These are phyloP conservation scores for Solanum raphanifolium DNA, from an alignment of 257 asterid species.

Conservation along the genomic window DNA sequence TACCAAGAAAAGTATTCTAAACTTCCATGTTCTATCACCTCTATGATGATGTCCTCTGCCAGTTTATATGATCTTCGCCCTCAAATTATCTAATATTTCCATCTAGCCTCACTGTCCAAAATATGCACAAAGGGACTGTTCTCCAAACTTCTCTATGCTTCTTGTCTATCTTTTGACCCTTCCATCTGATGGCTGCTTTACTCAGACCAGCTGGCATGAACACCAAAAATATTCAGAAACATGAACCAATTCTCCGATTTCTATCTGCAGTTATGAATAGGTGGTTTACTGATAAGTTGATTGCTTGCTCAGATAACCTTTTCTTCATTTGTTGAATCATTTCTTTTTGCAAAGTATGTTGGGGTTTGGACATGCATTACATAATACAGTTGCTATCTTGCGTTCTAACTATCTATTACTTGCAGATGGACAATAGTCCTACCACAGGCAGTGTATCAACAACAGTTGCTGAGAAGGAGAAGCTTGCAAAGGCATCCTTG, in stretches of 20 bases:
- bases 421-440: conserved; percentile 89
- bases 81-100: not conserved
- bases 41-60: not conserved
- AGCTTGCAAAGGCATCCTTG: conserved; percentile 82
- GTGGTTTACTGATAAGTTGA: not conserved
- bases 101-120: not conserved
- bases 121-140: not conserved
- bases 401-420: not conserved
- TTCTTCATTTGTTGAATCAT: not conserved
- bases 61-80: not conserved
- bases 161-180: not conserved
- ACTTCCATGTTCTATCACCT: not conserved
- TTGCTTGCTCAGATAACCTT: not conserved
- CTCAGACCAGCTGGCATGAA: not conserved
- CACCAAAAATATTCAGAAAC: not conserved
- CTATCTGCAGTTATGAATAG: not conserved
- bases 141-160: not conserved
- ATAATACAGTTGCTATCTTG: not conserved
- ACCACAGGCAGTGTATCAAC: conserved; percentile 95
- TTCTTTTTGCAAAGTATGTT: not conserved
- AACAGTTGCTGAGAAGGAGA: conserved; percentile 64
- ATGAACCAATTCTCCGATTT: not conserved
- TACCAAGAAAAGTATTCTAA: not conserved
- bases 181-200: not conserved
- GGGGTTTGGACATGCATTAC: not conserved